Conservation (phyloP, 345 rosid species). For the Hibiscus syriacus region DNA sequence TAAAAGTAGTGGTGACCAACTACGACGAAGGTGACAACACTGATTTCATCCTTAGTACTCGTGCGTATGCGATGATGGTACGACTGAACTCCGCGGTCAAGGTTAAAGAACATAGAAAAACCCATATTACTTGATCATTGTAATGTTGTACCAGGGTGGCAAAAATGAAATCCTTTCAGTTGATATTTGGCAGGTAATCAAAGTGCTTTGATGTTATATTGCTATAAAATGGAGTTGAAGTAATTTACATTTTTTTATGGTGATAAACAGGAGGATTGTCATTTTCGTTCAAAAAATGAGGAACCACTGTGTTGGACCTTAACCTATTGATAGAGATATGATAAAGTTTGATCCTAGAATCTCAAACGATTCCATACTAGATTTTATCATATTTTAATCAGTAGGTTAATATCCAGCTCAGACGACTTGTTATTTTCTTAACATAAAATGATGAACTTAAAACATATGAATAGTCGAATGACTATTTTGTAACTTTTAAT, state of each 20-base stretch:
- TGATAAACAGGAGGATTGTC: slow-evolving; percentile 41
- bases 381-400: no score
- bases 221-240: not conserved
- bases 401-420: no score
- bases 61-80: slow-evolving; percentile 54
- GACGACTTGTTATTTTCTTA: no score
- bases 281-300: no score
- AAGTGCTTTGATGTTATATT: not conserved
- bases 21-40: slow-evolving; percentile 70
- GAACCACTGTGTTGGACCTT: no score
- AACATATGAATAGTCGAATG: no score
- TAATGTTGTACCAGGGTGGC: slow-evolving; percentile 46
- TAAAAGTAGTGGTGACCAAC: slow-evolving; percentile 66
- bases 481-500: no score
- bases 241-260: not conserved
- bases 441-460: no score
- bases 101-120: slow-evolving; percentile 58
- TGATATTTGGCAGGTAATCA: slow-evolving; percentile 56
- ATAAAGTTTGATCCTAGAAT: no score
- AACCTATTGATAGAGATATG: no score
- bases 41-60: slow-evolving; percentile 72
- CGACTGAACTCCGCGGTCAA: slow-evolving; percentile 34
- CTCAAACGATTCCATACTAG: no score
- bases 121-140: slow-evolving; percentile 59
- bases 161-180: slow-evolving; percentile 47